Evolutionary conservation across 495 filamentous ascomycete species (phyloP), one percentile per base, ranked within the genome.

Genomic region (Lichina pygmaea): DNA sequence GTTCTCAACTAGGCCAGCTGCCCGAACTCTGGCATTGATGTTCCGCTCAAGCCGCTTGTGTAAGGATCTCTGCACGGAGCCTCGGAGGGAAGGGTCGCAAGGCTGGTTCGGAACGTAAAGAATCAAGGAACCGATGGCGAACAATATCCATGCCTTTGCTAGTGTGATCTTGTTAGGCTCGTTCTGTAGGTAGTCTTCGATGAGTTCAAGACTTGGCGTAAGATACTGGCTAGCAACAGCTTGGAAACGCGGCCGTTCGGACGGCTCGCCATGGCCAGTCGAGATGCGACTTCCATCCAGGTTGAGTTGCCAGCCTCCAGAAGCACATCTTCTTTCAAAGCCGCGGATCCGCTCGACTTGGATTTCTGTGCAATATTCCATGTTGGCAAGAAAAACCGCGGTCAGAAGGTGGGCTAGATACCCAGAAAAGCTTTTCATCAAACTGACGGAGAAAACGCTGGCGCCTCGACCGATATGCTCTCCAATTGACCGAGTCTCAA

Each of bases 31-130:
- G 0, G 57, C 50, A 16, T 63, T 55, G 11, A 93, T 53, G 33
- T 66, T 63, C 7, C 52, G 47, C 33, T 65, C 66, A 3, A 75
- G 59, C 44, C 72, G 64, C 2, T 65, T 50, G 48, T 89, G 71
- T 13, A 76, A 67, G 48, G 74, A 66, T 33, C 73, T 67, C 51
- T 84, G 73, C 6, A 95, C 62, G 37, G 76, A 68, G n/a, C 78
- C 66, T 46, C 71, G 69, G 46, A 86, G 62, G 24, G 86, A 81
- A 10, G 89, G 89, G 56, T 99, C 89, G 48, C 80, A 86, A 3
- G 78, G 67, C 53, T 73, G 73, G 55, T 92, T 77, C 0, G 91
- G 85, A 4, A 94, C 75, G 52, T 84, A 95, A 7, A 94, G 67
- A 41, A 70, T 68, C 31, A 99, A 59, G 43, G 68, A 70, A 0